Evolutionary conservation across 179 eudicot species (phyloP).

Genomic region (Patellifolia procumbens): DNA sequence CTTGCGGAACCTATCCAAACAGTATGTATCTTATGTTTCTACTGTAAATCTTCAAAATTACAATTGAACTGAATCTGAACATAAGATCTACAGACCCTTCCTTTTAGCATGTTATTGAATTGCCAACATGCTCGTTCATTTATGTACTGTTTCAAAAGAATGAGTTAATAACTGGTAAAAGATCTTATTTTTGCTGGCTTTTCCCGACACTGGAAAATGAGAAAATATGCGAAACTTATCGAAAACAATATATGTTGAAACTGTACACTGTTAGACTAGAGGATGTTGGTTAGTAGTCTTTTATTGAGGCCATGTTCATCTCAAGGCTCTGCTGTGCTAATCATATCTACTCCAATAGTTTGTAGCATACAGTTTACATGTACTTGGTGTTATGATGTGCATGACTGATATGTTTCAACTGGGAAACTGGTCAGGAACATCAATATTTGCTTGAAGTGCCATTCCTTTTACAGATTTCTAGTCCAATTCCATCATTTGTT

Average conservation of each 20-base stretch:
- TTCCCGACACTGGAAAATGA: too few species aligned
- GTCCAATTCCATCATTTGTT: background rate
- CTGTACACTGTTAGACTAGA: background rate
- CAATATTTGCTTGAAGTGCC: background rate
- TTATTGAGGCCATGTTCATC: background rate
- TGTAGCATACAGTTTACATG: slow-evolving; percentile 8
- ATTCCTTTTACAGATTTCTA: background rate
- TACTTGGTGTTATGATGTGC: slow-evolving; percentile 2
- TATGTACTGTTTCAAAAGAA: background rate
- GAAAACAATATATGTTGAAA: background rate
- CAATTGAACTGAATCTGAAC: background rate
- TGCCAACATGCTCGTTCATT: background rate
- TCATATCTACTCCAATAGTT: background rate
- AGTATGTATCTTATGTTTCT: slow-evolving; percentile 43
- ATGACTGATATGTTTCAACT: background rate
- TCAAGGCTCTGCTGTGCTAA: background rate
- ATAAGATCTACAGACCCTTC: background rate
- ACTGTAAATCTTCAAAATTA: background rate
- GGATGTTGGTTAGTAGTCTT: background rate
- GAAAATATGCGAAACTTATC: too few species aligned
- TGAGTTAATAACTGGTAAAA: background rate
- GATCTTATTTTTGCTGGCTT: background rate
- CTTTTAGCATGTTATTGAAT: background rate
- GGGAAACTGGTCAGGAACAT: background rate
- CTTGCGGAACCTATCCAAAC: slow-evolving; percentile 98